These are phyloP conservation scores for Ambispora gerdemannii DNA, from an alignment of 192 early-diverging fungal genomes.

Conservation along the genomic window DNA sequence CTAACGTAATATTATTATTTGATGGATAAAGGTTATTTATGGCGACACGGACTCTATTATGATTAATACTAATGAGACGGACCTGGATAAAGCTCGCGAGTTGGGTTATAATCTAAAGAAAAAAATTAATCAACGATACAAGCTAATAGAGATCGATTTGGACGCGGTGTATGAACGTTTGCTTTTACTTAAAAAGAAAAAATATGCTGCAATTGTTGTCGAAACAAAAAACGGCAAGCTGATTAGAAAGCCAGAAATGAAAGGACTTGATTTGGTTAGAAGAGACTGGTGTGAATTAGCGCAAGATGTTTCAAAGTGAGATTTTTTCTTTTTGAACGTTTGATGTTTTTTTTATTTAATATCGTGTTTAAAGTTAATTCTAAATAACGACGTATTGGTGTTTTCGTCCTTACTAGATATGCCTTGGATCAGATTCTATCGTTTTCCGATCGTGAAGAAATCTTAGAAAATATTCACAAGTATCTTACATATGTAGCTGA, in stretches of 20 bases:
- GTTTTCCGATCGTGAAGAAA: conserved; percentile 58
- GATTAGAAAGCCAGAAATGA: conserved; percentile 68
- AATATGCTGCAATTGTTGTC: conserved; percentile 87
- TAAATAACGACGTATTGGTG: too few species aligned
- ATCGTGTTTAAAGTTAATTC: not conserved
- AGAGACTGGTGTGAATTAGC: conserved; percentile 97
- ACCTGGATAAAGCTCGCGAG: conserved; percentile 69
- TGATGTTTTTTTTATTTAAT: not conserved
- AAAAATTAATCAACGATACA: conserved; percentile 87
- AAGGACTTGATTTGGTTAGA: conserved; percentile 94
- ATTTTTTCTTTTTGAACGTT: not conserved
- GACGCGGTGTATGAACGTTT: conserved; percentile 90
- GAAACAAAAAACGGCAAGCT: conserved; percentile 56
- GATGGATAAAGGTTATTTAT: conserved; percentile 77
- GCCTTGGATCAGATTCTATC: conserved; percentile 63
- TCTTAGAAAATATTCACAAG: conserved; percentile 74
- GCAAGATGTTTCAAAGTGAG: conserved; percentile 80
- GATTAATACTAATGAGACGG: conserved; percentile 82
- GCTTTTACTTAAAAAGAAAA: conserved; percentile 95
- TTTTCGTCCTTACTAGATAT: too few species aligned
- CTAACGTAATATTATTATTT: not conserved
- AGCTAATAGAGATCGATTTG: conserved; percentile 94
- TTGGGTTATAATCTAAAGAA: conserved; percentile 81
- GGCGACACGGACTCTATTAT: conserved; percentile 99
- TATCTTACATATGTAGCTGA: conserved; percentile 67